Percentiles rank a stretch among this genome's conserved stretches.
Evolutionary conservation across 345 rosid genomes (phyloP).

Genomic region (Diplotaxis tenuifolia): DNA sequence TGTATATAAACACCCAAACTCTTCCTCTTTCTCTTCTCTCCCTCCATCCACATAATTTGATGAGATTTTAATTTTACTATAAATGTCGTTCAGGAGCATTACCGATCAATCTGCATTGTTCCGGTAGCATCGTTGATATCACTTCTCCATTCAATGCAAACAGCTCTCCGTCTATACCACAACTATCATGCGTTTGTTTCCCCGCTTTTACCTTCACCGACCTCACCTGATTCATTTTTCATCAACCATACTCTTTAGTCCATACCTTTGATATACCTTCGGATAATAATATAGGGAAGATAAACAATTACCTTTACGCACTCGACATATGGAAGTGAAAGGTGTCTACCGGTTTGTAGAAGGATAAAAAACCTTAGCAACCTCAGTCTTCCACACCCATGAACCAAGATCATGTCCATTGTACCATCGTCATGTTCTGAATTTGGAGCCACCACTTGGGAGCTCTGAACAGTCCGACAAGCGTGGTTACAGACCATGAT

Average conservation of each 20-base stretch:
- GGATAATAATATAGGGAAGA: background rate
- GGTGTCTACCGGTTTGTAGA: conserved; percentile 83
- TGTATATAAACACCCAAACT: conserved; percentile 26
- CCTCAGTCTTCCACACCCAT: conserved; percentile 85
- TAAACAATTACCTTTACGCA: conserved; percentile 70
- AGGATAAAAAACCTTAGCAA: conserved; percentile 79
- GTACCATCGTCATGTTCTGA: conserved; percentile 85
- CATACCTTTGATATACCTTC: too few relatives aligned
- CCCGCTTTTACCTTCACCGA: conserved; percentile 82
- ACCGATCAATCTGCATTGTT: conserved; percentile 93
- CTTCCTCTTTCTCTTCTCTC: conserved; percentile 1
- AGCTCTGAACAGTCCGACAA: conserved; percentile 92
- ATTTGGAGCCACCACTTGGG: conserved; percentile 93
- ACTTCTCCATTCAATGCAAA: conserved; percentile 85
- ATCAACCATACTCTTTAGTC: conserved; percentile 11
- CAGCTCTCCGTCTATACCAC: conserved; percentile 94
- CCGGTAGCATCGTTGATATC: conserved; percentile 76
- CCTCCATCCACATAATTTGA: conserved; percentile 13
- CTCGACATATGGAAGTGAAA: conserved; percentile 91
- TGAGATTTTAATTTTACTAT: conserved; percentile 33
- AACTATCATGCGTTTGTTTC: conserved; percentile 74
- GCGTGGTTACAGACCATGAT: conserved; percentile 95
- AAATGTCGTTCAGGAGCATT: conserved; percentile 44
- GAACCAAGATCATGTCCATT: conserved; percentile 89
- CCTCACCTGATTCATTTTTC: conserved; percentile 54